Base-by-base conservation (phyloP, 1,139 yeast genomes). In the Saccharomyces pastorianus region DNA sequence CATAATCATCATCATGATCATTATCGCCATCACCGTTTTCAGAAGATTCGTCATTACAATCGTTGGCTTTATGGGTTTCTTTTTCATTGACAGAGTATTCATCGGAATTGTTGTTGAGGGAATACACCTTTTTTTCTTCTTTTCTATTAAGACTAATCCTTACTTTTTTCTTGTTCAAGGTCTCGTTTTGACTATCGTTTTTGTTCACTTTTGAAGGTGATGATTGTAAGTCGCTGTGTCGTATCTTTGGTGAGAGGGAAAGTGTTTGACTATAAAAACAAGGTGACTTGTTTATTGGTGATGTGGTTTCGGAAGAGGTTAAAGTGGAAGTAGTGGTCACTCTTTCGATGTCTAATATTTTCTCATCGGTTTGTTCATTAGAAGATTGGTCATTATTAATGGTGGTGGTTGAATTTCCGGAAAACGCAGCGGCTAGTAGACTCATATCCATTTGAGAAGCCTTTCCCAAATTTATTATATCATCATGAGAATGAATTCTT, bases 401-500 rank as follows among this genome's bases (percentile, higher is more conserved):
- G 13, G 44, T 38, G 49, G 26, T 52, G 52, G 17, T 51, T 38
- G 44, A 58, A 47, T 17, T 55, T 51, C 27, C 47, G 25, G 44
- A 38, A 20, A 38, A 38, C n/a, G 44, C 44, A 17, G 44, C 44
- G 13, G 44, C 44, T 20, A 38, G 44, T 38, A 38, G 20, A 20
- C 25, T 38, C 44, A 38, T 38, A 20, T 38, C 44, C 44, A 38
- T 38, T 38, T 38, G 44, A 29, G 47, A 46, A 11, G 53, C 53
- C 38, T 58, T 60, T 48, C 53, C 59, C 42, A 61, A 50, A 17
- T 53, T 51, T 28, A 58, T 38, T n/a, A 66, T 55, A 47, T 68
- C 70, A 31, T 61, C 65, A 54, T 64, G 61, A 0, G 70, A 66
- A 51, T 63, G 67, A 7, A 67, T 66, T 49, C 66, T 58, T 11